Percentiles rank a stretch among this genome's conserved stretches.
phyloP scores from a whole-genome alignment of 1,284 basidiomycete genomes.

The Athelia sp. region DNA sequence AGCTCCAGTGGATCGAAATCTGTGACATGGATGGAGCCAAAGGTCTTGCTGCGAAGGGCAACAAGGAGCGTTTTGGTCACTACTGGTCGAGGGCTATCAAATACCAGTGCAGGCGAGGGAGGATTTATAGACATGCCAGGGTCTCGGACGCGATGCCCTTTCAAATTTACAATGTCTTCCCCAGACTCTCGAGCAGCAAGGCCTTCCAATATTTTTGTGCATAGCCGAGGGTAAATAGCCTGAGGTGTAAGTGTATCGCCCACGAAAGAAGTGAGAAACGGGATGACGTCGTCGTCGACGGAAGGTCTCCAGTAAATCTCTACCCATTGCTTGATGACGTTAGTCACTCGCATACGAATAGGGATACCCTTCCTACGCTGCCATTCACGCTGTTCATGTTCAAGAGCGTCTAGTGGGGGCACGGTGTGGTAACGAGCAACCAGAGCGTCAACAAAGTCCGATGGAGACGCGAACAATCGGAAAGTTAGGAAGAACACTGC shows the following conservation, averaged over 20 bases:
- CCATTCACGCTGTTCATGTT: conserved; percentile 72
- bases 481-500: conserved; percentile 95
- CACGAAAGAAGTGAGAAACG: conserved; percentile 59
- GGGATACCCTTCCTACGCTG: conserved; percentile 84
- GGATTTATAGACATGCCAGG: conserved; percentile 68
- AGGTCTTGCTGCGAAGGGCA: conserved; percentile 55
- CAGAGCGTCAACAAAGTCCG: conserved; percentile 71
- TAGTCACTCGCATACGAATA: conserved; percentile 84
- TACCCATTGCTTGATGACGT: conserved; percentile 91
- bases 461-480: conserved; percentile 84
- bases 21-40: conserved; percentile 61
- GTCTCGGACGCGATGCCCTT: conserved; percentile 58
- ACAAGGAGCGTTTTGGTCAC: conserved; percentile 81
- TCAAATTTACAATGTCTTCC: conserved; percentile 43
- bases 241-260: conserved; percentile 51
- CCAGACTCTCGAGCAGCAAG: conserved; percentile 49
- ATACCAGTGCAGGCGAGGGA: conserved; percentile 36
- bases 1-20: conserved; percentile 94
- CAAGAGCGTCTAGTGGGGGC: conserved; percentile 52
- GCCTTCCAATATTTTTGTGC: conserved; percentile 61
- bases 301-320: conserved; percentile 84
- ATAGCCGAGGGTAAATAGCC: conserved; percentile 68
- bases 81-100: conserved; percentile 73
- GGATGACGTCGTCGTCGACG: conserved; percentile 59
- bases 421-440: conserved; percentile 79